These are phyloP conservation scores for Xylaria sp. DNA, from an alignment of 2,329 filamentous ascomycete genomes.

Conservation along the genomic window DNA sequence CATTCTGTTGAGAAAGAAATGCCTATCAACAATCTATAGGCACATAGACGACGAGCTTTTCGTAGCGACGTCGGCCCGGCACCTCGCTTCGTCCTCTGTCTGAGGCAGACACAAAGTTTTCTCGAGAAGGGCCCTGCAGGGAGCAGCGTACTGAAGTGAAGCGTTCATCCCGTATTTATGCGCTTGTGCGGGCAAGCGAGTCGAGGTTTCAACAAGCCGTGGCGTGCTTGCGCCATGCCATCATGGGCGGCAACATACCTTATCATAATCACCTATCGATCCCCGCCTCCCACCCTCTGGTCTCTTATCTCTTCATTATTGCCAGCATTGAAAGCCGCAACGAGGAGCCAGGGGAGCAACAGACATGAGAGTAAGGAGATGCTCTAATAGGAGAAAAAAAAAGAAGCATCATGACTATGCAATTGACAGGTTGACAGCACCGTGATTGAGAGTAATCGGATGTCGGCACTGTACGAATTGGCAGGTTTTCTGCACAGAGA, in stretches of 20 bases:
- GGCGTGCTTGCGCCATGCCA: neutral
- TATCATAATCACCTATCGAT: no score
- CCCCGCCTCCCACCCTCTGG: neutral
- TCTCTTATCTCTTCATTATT: neutral
- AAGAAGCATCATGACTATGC: neutral
- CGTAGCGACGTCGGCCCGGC: neutral
- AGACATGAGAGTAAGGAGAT: neutral
- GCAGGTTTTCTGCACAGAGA: neutral
- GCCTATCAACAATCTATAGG: neutral
- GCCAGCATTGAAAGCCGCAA: neutral
- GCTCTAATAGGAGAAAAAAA: neutral
- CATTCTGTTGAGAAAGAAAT: neutral
- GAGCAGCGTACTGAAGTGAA: neutral
- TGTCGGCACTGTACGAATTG: neutral
- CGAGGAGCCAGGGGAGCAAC: neutral
- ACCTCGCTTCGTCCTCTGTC: neutral
- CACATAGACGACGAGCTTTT: neutral
- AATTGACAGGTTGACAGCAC: neutral
- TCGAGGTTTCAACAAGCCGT: neutral
- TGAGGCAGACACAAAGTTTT: neutral
- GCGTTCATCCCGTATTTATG: neutral
- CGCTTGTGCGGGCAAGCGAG: neutral
- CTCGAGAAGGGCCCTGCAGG: neutral
- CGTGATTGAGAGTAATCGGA: neutral
- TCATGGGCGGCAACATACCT: no score